Percentiles rank a stretch among this genome's conserved stretches.
Conservation (phyloP, 2,329 filamentous ascomycete species). For the Acephala macrosclerotiorum region DNA sequence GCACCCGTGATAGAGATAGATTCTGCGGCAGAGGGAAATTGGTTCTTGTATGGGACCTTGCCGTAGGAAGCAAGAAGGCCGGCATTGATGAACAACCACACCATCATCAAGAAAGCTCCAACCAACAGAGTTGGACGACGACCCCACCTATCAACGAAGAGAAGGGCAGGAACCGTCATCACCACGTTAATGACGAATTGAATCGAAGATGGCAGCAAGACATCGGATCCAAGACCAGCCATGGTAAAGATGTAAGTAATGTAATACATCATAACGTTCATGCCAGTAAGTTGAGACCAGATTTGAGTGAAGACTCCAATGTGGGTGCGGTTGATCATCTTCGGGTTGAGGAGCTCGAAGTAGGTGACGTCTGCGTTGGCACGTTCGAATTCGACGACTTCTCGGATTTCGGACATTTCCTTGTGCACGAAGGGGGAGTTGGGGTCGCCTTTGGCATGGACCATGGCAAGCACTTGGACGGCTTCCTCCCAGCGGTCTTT, state of each 20-base stretch:
- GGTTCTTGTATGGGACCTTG: slow-evolving; percentile 43
- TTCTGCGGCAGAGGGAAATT: slow-evolving; percentile 50
- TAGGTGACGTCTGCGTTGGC: slow-evolving; percentile 74
- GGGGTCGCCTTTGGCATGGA: slow-evolving; percentile 71
- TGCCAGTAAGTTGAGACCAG: slow-evolving; percentile 79
- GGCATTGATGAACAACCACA: slow-evolving; percentile 55
- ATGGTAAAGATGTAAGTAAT: slow-evolving; percentile 71
- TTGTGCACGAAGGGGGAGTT: slow-evolving; percentile 69
- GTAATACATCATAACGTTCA: slow-evolving; percentile 76
- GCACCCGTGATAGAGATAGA: slow-evolving; percentile 56
- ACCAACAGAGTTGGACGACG: slow-evolving; percentile 72
- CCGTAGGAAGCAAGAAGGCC: slow-evolving; percentile 54
- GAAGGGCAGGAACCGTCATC: slow-evolving; percentile 78
- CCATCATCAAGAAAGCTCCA: slow-evolving; percentile 51
- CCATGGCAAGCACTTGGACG: slow-evolving; percentile 46
- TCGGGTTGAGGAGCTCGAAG: slow-evolving; percentile 73
- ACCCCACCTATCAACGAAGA: slow-evolving; percentile 80
- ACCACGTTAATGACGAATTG: slow-evolving; percentile 82
- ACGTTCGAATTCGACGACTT: slow-evolving; percentile 79
- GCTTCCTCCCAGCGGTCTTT: slow-evolving; percentile 69
- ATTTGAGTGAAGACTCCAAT: slow-evolving; percentile 78
- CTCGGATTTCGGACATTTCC: slow-evolving; percentile 77
- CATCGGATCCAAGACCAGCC: slow-evolving; percentile 68
- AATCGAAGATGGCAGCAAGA: slow-evolving; percentile 71
- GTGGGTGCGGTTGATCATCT: slow-evolving; percentile 77